Conservation (phyloP, 805 yeast species). For the Blastobotrys robertii region DNA sequence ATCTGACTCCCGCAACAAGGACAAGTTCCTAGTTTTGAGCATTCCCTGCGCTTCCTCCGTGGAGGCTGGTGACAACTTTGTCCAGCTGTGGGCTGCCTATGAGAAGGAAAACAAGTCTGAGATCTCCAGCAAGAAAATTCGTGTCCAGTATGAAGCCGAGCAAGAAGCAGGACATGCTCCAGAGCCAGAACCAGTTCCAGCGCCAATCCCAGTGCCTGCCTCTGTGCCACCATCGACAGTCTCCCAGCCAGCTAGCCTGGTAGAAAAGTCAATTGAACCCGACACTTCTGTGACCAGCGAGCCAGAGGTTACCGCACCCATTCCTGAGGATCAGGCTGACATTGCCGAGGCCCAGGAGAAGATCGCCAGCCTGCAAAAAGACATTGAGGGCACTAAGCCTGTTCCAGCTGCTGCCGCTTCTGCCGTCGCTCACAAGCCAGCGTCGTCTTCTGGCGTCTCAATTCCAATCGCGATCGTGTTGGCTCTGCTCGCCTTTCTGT, state of each 20-base stretch:
- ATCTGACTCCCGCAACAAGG: slow-evolving; percentile 65
- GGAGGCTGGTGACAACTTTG: slow-evolving; percentile 41
- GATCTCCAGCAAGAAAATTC: slow-evolving; percentile 54
- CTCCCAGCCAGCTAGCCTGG: too few species aligned
- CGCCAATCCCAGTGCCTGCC: slow-evolving; percentile 14
- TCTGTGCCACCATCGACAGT: slow-evolving; percentile 8
- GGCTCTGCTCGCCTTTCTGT: slow-evolving; percentile 44
- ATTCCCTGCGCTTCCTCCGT: slow-evolving; percentile 56
- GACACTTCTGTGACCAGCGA: too few species aligned
- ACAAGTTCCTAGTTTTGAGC: slow-evolving; percentile 84
- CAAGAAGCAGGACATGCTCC: background rate
- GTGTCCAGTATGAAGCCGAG: slow-evolving; percentile 43
- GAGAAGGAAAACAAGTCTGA: slow-evolving; percentile 26
- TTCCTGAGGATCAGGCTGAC: background rate
- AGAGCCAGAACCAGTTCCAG: slow-evolving; percentile 7
- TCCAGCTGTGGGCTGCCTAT: slow-evolving; percentile 70
- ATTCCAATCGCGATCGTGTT: slow-evolving; percentile 44
- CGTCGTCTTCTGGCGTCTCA: slow-evolving; percentile 45
- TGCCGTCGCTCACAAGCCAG: slow-evolving; percentile 35
- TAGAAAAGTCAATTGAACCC: too few species aligned
- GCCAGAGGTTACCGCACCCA: too few species aligned
- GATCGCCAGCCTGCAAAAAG: slow-evolving; percentile 9
- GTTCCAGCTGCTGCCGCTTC: slow-evolving; percentile 8
- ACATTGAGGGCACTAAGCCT: slow-evolving; percentile 9
- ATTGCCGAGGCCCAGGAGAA: slow-evolving; percentile 11